Base-by-base conservation (phyloP, 768 basidiomycete genomes). In the Collybia sordida region DNA sequence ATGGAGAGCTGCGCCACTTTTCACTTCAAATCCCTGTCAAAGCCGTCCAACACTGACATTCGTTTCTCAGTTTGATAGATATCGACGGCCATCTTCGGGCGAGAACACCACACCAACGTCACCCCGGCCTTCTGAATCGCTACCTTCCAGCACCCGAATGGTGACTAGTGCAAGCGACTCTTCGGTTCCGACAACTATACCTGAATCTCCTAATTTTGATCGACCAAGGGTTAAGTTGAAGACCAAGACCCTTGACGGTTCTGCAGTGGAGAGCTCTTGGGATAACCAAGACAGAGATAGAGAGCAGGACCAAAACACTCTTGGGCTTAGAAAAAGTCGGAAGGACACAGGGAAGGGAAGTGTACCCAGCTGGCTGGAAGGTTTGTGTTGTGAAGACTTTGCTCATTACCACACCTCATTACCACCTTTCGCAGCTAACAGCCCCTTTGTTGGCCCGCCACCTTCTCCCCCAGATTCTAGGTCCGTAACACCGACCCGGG, bases 1-100 rank as follows among this genome's bases (percentile, higher is more conserved):
- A 31, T 31, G 9, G 14, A 31, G 9, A 31, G 14, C 31, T 31
- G 9, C 9, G 4, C 9, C 9, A 11, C 5, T 40, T 22, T 46
- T 43, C 35, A 24, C 23, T 15, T 36, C 9, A 7, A 17, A 12
- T 7, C 22, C 12, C 27, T 25, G 14, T 49, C 35, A 38, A 23
- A 18, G 40, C 8, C 25, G 25, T 37, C 36, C 41, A 14, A 38
- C 40, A 24, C 15, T 12, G 27, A 7, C 40, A 23, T 42, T 25
- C 22, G 24, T 45, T 35, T 22, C 49, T 19, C 49, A 82, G 81
- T 59, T 82, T 39, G 80, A 79, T 54, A 70, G 68, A 45, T 82
- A 81, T 54, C 72, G 78, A 40, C 70, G 74, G 15, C 67, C 71
- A 1, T 72, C 78, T 5, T 56, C 54, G 8, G 55, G 52, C 19